These are phyloP conservation scores for Lactifluus piperatus DNA, from an alignment of 768 basidiomycete species.

Conservation along the genomic window DNA sequence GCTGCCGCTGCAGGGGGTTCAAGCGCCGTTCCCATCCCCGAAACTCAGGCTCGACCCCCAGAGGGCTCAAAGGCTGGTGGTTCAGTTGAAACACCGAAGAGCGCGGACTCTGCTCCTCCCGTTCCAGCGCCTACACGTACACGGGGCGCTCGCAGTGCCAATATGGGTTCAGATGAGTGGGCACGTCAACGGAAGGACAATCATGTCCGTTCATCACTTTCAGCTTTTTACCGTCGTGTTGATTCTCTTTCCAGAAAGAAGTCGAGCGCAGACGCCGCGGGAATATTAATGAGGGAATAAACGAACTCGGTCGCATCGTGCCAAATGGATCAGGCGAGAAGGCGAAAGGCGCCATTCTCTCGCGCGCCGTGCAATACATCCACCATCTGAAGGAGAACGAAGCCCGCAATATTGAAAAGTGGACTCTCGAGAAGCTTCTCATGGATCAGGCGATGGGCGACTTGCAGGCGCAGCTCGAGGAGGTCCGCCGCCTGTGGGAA, in stretches of 20 bases:
- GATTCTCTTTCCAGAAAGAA: constrained; percentile 68
- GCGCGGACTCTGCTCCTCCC: constrained; percentile 9
- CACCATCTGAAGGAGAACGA: constrained; percentile 87
- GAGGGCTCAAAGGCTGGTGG: constrained; percentile 20
- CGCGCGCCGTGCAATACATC: constrained; percentile 86
- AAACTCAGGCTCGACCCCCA: neutral
- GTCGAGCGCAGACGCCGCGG: constrained; percentile 92
- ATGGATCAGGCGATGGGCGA: constrained; percentile 93
- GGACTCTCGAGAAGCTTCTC: constrained; percentile 86
- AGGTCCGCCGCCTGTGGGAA: constrained; percentile 73
- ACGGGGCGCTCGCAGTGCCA: constrained; percentile 46
- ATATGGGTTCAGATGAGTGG: constrained; percentile 74
- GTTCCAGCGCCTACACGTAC: constrained; percentile 23
- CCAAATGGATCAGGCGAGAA: constrained; percentile 83
- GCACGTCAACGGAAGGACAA: constrained; percentile 74
- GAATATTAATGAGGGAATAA: constrained; percentile 96
- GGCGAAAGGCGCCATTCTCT: constrained; percentile 83
- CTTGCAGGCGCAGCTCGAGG: constrained; percentile 74
- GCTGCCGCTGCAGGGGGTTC: constrained; percentile 19
- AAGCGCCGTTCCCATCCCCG: neutral
- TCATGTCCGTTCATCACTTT: constrained; percentile 41
- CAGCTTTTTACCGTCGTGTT: neutral
- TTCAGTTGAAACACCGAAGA: neutral
- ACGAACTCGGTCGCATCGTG: constrained; percentile 80
- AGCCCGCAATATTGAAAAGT: constrained; percentile 84